These are phyloP conservation scores for Avena eriantha DNA, from an alignment of 176 grass and related monocot species.

Conservation along the genomic window DNA sequence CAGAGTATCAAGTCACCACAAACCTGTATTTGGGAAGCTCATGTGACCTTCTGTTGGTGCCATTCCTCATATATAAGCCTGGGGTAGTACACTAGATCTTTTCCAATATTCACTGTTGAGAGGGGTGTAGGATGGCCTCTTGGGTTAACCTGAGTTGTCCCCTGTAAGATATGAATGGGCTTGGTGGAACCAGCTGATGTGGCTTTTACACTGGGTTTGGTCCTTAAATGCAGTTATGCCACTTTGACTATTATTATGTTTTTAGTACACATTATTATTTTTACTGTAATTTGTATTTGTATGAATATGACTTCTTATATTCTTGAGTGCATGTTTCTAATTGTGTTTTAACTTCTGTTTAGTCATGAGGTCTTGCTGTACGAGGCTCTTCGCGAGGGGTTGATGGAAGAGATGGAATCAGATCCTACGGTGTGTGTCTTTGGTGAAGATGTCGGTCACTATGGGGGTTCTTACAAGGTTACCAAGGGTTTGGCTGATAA, in stretches of 20 bases:
- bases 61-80: not conserved
- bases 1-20: constrained; percentile 9
- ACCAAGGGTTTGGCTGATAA: constrained; percentile 80
- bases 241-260: not conserved
- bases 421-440: constrained; percentile 85
- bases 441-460: constrained; percentile 89
- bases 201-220: not conserved
- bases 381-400: constrained; percentile 87
- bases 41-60: not conserved
- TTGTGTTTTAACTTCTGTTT: constrained; percentile 13
- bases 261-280: not conserved
- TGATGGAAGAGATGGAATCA: constrained; percentile 86
- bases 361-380: constrained; percentile 83
- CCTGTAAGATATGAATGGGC: not conserved
- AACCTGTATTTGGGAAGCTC: not conserved
- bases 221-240: not conserved
- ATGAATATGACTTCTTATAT: constrained; percentile 5
- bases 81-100: not conserved
- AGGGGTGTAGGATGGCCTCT: not conserved
- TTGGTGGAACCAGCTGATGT: constrained; percentile 16
- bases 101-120: not conserved
- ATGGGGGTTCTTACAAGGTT: constrained; percentile 92
- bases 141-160: not conserved
- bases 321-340: constrained; percentile 12
- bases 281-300: not conserved